Evolutionary conservation across 2,329 filamentous ascomycete species (phyloP).

Genomic region (Colletotrichum siamense): DNA sequence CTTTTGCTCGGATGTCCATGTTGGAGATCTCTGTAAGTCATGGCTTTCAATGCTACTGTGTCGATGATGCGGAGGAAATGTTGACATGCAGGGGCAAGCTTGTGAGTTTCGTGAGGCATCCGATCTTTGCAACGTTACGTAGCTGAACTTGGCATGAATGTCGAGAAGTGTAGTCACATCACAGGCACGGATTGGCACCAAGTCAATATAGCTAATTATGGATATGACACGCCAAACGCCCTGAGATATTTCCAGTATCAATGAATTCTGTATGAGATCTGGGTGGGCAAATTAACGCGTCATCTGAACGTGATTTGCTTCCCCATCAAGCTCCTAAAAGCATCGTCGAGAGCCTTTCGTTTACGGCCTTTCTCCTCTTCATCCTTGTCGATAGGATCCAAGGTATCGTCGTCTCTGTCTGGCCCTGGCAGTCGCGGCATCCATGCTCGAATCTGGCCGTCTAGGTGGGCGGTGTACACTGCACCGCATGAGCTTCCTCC

Average conservation of each 20-base stretch:
- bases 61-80: neutral
- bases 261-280: neutral
- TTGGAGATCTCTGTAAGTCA: neutral
- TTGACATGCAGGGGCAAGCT: neutral
- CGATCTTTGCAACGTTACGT: neutral
- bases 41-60: neutral
- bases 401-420: conserved; percentile 54
- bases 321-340: conserved; percentile 79
- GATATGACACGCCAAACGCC: neutral
- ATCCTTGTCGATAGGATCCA: conserved; percentile 40
- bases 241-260: neutral
- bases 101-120: neutral
- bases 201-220: neutral
- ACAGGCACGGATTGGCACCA: neutral
- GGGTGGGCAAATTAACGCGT: neutral
- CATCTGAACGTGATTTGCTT: conserved; percentile 68
- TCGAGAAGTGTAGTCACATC: neutral
- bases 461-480: conserved; percentile 81
- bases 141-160: neutral
- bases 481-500: conserved; percentile 57
- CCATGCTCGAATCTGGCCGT: conserved; percentile 86
- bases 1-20: neutral
- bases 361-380: conserved; percentile 64
- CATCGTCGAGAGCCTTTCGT: conserved; percentile 78
- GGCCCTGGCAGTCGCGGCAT: conserved; percentile 62